Evolutionary conservation across 495 filamentous ascomycete species (phyloP).

Genomic region (Hypoxylon cercidicola): DNA sequence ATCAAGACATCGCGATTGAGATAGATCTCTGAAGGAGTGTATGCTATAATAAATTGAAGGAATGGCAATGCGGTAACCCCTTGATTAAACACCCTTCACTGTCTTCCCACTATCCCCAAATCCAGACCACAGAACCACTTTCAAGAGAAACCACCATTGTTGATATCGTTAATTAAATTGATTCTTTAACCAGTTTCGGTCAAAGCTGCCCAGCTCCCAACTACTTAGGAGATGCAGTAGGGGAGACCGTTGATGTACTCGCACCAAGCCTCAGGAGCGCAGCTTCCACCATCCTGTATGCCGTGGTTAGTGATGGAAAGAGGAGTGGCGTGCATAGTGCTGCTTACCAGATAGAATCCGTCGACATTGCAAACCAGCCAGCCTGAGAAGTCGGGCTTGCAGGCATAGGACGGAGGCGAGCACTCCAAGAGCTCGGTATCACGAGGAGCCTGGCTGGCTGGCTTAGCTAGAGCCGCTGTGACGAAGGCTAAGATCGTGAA

Average conservation of each 20-base stretch:
- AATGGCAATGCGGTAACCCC: no score
- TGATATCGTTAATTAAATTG: not conserved
- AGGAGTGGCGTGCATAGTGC: slow-evolving; percentile 25
- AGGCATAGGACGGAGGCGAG: slow-evolving; percentile 33
- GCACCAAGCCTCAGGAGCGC: slow-evolving; percentile 28
- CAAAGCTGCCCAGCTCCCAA: not conserved
- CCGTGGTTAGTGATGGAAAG: slow-evolving; percentile 12
- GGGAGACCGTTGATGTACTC: slow-evolving; percentile 41
- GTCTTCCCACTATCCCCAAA: not conserved
- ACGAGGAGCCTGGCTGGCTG: not conserved
- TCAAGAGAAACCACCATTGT: no score
- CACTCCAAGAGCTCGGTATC: slow-evolving; percentile 7
- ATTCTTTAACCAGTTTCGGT: not conserved
- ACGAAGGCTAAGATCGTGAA: slow-evolving; percentile 15
- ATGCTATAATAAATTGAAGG: no score
- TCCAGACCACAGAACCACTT: not conserved
- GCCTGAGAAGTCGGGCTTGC: slow-evolving; percentile 41
- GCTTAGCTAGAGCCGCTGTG: slow-evolving; percentile 28
- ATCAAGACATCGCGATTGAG: no score
- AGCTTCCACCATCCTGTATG: slow-evolving; percentile 41
- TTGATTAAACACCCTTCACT: no score
- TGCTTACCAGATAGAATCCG: slow-evolving; percentile 48
- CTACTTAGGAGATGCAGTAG: slow-evolving; percentile 33
- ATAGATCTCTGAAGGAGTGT: no score
- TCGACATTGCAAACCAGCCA: slow-evolving; percentile 53